Evolutionary conservation across 2,329 filamentous ascomycete species (phyloP).

Genomic region (Cladosporium sp.): DNA sequence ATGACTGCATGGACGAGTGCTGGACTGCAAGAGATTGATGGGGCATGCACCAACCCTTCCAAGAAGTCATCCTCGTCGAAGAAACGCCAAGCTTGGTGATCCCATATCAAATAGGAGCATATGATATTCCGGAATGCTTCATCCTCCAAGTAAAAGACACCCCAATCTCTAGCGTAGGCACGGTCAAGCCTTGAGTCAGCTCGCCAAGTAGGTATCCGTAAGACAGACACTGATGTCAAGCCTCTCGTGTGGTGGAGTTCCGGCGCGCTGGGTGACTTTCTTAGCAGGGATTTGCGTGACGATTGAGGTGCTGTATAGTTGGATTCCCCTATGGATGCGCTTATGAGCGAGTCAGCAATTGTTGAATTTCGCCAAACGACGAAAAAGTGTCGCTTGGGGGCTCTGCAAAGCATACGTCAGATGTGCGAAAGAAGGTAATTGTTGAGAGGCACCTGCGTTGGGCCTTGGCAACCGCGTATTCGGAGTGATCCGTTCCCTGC

Average conservation of each 20-base stretch:
- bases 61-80: not conserved
- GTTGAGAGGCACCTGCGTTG: not conserved
- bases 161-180: not conserved
- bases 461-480: not conserved
- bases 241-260: not conserved
- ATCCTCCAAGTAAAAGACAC: not conserved
- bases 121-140: not conserved
- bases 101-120: not conserved
- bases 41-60: not conserved
- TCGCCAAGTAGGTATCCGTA: not conserved
- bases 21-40: not conserved
- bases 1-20: not conserved
- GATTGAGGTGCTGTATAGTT: not conserved
- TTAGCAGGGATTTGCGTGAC: not conserved
- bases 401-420: not conserved
- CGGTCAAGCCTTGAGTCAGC: not conserved
- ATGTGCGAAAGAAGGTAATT: not conserved
- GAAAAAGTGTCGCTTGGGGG: not conserved
- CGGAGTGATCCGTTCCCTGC: not conserved
- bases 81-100: not conserved
- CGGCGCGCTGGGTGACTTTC: not conserved
- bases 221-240: not conserved
- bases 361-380: not conserved
- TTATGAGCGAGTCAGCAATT: not conserved
- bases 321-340: not conserved